These are phyloP conservation scores for Ormosia semicastrata DNA, from an alignment of 306 rosid genomes.

Conservation along the genomic window DNA sequence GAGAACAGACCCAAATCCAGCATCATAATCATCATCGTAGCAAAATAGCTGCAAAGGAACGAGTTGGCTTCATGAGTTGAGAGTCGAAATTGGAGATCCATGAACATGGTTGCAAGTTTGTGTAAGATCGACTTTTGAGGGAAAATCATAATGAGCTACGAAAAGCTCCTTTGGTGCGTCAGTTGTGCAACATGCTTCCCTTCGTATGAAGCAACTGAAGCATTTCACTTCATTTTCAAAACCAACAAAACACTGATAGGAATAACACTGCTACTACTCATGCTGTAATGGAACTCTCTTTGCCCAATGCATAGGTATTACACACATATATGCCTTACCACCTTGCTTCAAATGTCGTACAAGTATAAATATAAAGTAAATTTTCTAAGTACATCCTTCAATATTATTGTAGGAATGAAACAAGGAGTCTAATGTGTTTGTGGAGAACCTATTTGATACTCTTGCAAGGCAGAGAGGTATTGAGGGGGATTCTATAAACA, in stretches of 20 bases:
- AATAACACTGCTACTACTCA: conserved; percentile 45
- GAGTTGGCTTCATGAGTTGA: not conserved
- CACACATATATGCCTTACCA: not conserved
- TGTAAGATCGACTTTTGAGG: not conserved
- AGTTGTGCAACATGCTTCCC: conserved; percentile 41
- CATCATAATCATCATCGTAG: conserved; percentile 50
- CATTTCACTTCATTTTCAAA: conserved; percentile 53
- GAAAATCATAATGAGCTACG: not conserved
- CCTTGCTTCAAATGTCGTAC: not conserved
- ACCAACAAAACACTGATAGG: conserved; percentile 30
- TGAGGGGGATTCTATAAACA: too few relatives aligned
- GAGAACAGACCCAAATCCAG: conserved; percentile 94
- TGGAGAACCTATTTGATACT: conserved; percentile 59
- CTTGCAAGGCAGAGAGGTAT: conserved; percentile 53
- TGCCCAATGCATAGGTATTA: conserved; percentile 60
- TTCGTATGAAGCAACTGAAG: conserved; percentile 46
- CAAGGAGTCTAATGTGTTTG: conserved; percentile 54
- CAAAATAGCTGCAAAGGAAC: not conserved
- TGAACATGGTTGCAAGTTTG: not conserved
- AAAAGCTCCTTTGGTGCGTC: conserved; percentile 39
- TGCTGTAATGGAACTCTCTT: conserved; percentile 58
- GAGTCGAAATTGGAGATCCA: conserved; percentile 7
- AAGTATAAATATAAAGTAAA: not conserved
- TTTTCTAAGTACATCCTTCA: conserved; percentile 11
- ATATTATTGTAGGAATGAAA: conserved; percentile 51